Evolutionary conservation across 2,329 filamentous ascomycete genomes (phyloP).

Genomic region (Arthrobotrys musiformis): DNA sequence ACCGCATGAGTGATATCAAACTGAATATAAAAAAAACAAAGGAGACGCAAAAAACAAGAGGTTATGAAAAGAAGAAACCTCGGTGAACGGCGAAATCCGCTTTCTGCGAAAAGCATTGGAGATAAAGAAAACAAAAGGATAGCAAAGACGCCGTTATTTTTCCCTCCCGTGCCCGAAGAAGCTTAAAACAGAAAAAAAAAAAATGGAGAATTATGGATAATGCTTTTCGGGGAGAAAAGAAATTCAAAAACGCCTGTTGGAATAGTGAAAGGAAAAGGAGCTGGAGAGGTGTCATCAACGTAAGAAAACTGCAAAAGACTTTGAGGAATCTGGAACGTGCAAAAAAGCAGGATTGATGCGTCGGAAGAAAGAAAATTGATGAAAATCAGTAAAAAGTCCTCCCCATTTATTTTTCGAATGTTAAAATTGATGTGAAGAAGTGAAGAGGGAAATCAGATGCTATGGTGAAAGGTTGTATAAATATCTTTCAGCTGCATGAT

Average conservation of each 20-base stretch:
- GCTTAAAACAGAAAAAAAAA: conserved; percentile 8
- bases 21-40: background rate
- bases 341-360: background rate
- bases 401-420: conserved; percentile 27
- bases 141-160: background rate
- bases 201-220: conserved; percentile 18
- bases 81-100: conserved; percentile 41
- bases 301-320: conserved; percentile 19
- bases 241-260: conserved; percentile 21
- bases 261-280: conserved; percentile 31
- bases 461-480: conserved; percentile 62
- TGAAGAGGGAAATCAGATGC: conserved; percentile 29
- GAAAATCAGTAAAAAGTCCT: conserved; percentile 37
- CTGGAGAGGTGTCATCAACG: conserved; percentile 12
- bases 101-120: background rate
- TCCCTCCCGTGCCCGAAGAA: background rate
- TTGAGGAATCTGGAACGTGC: conserved; percentile 14
- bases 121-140: background rate
- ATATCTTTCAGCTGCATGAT: conserved; percentile 59
- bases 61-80: background rate
- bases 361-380: background rate
- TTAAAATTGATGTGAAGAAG: background rate
- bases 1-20: background rate
- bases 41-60: background rate
- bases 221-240: conserved; percentile 29